Base-by-base conservation (phyloP, 2,329 filamentous ascomycete species). In the Lasiodiplodia citricola region DNA sequence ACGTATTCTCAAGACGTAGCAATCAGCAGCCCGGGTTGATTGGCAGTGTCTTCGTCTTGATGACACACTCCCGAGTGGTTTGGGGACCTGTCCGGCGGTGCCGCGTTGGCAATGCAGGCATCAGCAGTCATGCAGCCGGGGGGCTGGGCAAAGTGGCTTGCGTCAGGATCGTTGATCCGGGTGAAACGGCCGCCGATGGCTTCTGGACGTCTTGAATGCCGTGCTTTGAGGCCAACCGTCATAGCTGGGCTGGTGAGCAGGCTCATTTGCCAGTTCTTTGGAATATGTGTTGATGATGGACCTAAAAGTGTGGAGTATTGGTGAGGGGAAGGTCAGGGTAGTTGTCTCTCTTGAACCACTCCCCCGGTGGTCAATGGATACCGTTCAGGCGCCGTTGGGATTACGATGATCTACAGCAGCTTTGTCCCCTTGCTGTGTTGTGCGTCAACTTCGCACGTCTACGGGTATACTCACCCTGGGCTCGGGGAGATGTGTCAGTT, bases 391-490 rank as follows among this genome's bases (percentile, higher is more conserved):
- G 18, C 41, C 18, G 44, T 47, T 47, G 44, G 44, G 8, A 47
- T 47, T 16, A n/a, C 41, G 41, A 47, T 47, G 57, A 62, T 63
- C 58, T 50, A 50, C 58, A 63, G 8, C 44, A 63, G 58, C 58
- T 63, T 51, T 63, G 58, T 63, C 58, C 58, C 35, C 41, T 37
- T 44, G 58, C 58, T 51, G 58, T 51, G 18, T 63, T 63, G 58
- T 63, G 58, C 58, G 58, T 51, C 41, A 63, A 63, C 58, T 63
- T 63, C 58, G 14, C 18, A 63, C 58, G 38, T 63, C 58, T 63
- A 35, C 58, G 58, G 58, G 41, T 63, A 63, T 63, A 50, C 23
- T 63, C 58, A 63, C 58, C 58, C 58, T 47, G 28, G 28, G 6
- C 28, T 38, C 44, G 60, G 44, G 16, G n/a, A 52, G 51, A 54